phyloP scores from a whole-genome alignment of 345 rosid genomes.

The Triadica sebifera region DNA sequence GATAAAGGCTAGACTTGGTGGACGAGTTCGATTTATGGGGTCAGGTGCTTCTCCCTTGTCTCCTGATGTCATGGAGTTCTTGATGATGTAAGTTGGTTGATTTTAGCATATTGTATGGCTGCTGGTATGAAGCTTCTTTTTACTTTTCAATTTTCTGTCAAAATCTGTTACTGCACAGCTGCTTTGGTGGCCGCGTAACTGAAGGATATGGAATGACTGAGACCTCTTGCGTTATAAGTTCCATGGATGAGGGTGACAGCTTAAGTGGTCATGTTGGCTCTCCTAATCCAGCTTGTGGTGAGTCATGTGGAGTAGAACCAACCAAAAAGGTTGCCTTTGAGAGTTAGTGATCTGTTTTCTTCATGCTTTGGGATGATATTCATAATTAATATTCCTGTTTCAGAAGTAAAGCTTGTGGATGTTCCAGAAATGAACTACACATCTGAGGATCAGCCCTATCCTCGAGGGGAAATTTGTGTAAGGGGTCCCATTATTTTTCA shows the following conservation, averaged over 20 bases:
- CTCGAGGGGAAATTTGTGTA: slow-evolving; percentile 96
- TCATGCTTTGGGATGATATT: slow-evolving; percentile 6
- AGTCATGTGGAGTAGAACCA: slow-evolving; percentile 24
- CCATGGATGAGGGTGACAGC: slow-evolving; percentile 59
- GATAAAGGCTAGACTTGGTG: slow-evolving; percentile 86
- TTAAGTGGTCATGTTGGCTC: slow-evolving; percentile 88
- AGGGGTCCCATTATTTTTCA: slow-evolving; percentile 85
- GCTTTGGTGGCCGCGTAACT: slow-evolving; percentile 65
- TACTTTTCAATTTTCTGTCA: not conserved
- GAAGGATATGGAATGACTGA: slow-evolving; percentile 90
- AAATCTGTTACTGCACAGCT: slow-evolving; percentile 41
- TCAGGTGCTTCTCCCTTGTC: slow-evolving; percentile 99
- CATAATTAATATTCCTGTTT: not conserved
- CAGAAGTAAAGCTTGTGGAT: slow-evolving; percentile 96
- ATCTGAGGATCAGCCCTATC: slow-evolving; percentile 77
- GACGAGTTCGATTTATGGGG: slow-evolving; percentile 70
- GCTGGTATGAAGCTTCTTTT: not conserved
- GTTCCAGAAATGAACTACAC: slow-evolving; percentile 97
- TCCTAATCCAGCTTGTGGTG: slow-evolving; percentile 95
- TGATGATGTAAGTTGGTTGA: slow-evolving; percentile 68
- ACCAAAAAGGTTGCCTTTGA: not conserved
- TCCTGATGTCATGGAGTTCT: slow-evolving; percentile 89
- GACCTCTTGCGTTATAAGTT: slow-evolving; percentile 58
- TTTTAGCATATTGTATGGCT: slow-evolving; percentile 10
- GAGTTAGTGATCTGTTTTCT: slow-evolving; percentile 4